Evolutionary conservation across 2,329 filamentous ascomycete genomes (phyloP).

Genomic region (Botrytis sinoallii): DNA sequence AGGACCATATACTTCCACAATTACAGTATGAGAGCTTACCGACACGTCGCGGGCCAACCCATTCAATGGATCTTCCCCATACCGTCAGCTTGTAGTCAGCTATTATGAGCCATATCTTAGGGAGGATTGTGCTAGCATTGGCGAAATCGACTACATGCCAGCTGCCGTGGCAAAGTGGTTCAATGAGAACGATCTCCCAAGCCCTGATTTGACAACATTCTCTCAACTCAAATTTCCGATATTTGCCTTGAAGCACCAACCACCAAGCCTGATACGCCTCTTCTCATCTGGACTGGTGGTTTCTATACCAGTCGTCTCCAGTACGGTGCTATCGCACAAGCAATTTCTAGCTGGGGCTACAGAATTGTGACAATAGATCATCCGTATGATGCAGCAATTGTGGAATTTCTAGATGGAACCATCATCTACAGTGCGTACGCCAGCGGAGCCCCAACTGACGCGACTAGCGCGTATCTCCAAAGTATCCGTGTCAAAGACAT

Average conservation of each 20-base stretch:
- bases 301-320: background rate
- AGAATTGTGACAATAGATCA: background rate
- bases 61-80: background rate
- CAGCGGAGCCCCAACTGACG: background rate
- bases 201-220: background rate
- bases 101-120: background rate
- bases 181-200: background rate
- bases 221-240: background rate
- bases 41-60: background rate
- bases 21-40: background rate
- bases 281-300: background rate
- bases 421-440: background rate
- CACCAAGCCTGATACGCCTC: background rate
- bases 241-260: background rate
- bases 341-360: background rate
- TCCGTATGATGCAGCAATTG: background rate
- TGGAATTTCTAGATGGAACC: background rate
- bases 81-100: background rate
- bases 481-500: background rate
- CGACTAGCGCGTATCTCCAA: background rate
- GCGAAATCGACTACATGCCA: background rate
- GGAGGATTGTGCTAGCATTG: background rate
- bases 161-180: background rate
- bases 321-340: background rate
- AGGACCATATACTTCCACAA: background rate